Evolutionary conservation across 2,329 filamentous ascomycete genomes (phyloP).

Genomic region (Rhynchosporium graminicola): DNA sequence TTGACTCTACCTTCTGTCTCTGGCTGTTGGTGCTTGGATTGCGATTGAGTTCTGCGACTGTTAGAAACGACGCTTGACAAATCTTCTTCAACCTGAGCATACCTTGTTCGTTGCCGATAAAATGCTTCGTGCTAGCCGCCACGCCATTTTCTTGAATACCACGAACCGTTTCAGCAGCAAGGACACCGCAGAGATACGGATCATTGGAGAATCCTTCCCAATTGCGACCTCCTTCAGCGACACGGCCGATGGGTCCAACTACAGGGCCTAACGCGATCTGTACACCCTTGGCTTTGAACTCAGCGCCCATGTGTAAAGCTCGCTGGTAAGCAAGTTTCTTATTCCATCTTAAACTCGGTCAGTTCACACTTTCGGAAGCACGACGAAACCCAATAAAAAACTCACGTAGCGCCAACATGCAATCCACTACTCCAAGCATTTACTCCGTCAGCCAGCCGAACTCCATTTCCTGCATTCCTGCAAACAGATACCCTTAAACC

Average conservation of each 20-base stretch:
- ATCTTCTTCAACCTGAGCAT: background rate
- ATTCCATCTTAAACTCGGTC: constrained; percentile 53
- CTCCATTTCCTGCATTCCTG: constrained; percentile 71
- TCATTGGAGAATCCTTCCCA: constrained; percentile 56
- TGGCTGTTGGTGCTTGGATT: constrained; percentile 49
- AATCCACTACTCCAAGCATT: constrained; percentile 33
- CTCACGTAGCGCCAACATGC: constrained; percentile 29
- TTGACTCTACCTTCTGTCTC: constrained; percentile 17
- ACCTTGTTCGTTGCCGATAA: constrained; percentile 75
- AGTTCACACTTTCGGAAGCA: constrained; percentile 14
- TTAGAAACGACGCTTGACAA: background rate
- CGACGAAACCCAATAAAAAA: constrained; percentile 3
- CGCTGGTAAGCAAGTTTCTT: constrained; percentile 64
- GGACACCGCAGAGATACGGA: constrained; percentile 63
- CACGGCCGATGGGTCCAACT: constrained; percentile 69
- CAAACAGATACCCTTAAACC: constrained; percentile 62
- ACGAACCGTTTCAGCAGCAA: constrained; percentile 31
- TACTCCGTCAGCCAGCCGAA: constrained; percentile 60
- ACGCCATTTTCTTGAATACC: constrained; percentile 35
- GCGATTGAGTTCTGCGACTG: constrained; percentile 45
- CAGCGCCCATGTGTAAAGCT: constrained; percentile 69
- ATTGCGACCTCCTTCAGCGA: constrained; percentile 67
- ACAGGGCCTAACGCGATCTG: constrained; percentile 66
- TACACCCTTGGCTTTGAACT: constrained; percentile 72
- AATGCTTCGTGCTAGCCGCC: constrained; percentile 36